Evolutionary conservation across 208 protist species (phyloP), one percentile per base, ranked within the genome.

Genomic region (Porcisia deanei): DNA sequence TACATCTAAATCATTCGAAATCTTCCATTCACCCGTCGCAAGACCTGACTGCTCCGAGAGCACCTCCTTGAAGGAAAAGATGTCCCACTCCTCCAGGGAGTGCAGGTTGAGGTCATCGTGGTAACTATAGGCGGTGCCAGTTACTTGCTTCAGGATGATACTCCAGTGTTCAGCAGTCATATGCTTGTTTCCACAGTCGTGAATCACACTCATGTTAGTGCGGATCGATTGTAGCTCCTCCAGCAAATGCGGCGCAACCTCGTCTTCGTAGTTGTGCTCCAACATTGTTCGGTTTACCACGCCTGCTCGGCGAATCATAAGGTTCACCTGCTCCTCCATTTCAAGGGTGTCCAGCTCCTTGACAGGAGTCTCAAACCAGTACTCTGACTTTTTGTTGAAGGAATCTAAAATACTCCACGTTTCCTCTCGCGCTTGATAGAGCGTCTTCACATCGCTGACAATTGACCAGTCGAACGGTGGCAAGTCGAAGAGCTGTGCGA

Each of bases 111-210:
- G 76, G 47, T 86, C 93, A 53, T 97, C 91, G 78, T 97, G 91
- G 79, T 97, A 97, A 63, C 85, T 84, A 84, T 93, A 95, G n/a
- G 90, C 87, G 7, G 87, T 80, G 37, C 91, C 92, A 14, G 91
- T 96, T 41, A 98, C 90, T 39, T 82, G 76, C 77, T 97, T 91
- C 57, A 98, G 96, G 45, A 99, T 93, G 60, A 85, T 83, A 75
- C 96, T 94, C 96, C 96, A 98, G 79, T 98, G 95, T 14, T 88
- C 81, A 12, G 80, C 14, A 34, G 89, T 90, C 91, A 98, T 96
- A 80, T 98, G 91, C 78, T 95, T 95, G 78, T 98, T 98, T 60
- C 95, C 92, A 75, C 95, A 97, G 76, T 98, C 93, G 71, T 98
- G 90, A 74, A 98, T 96, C 49, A 97, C 89, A 8, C 84, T 60